Base-by-base conservation (phyloP, 345 rosid genomes). In the Erodium maritimum region DNA sequence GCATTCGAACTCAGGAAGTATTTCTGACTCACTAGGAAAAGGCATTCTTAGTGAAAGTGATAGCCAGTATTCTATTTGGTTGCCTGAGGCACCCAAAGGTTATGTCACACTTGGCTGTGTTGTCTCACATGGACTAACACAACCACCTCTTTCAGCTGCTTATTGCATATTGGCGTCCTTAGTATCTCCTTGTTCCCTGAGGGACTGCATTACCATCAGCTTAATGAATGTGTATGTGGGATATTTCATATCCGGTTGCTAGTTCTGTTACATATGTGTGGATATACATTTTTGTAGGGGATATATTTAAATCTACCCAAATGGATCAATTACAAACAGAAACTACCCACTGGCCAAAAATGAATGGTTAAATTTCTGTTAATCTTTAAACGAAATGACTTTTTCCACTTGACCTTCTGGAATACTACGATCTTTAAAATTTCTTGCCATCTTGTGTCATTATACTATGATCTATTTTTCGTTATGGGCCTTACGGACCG, bases 1-100 rank as follows among this genome's bases (percentile, higher is more conserved):
- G 55, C 68, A 75, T 54, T 58, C 52, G 57, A 69, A 69, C 65
- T 77, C 75, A 25, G 69, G 60, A 69, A 73, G 55, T 61, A 55
- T 57, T 63, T 63, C 69, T 54, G 55, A 59, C 50, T 64, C 68
- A 5, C 62, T 14, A 23, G 52, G 54, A 37, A 57, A 60, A 60
- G 69, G 56, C 55, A 61, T 24, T 23, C 19, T 20, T 57, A 60
- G 66, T 56, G 71, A 64, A 57, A 78, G 53, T 55, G 79, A 69
- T 1, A 63, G 58, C 65, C 52, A 53, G 60, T 88, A 91, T 67
- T 83, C 84, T 66, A 76, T 89, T 64, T 93, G 99, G 99, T 82
- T 87, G 73, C 97, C 99, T 59, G 89, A 83, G 73, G 94, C 95
- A 23, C 97, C 95, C 12, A 65, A 77, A 65, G 99, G 95, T 61